Base-by-base conservation (phyloP, 208 protist genomes). In the Wallacemonas collosoma region DNA sequence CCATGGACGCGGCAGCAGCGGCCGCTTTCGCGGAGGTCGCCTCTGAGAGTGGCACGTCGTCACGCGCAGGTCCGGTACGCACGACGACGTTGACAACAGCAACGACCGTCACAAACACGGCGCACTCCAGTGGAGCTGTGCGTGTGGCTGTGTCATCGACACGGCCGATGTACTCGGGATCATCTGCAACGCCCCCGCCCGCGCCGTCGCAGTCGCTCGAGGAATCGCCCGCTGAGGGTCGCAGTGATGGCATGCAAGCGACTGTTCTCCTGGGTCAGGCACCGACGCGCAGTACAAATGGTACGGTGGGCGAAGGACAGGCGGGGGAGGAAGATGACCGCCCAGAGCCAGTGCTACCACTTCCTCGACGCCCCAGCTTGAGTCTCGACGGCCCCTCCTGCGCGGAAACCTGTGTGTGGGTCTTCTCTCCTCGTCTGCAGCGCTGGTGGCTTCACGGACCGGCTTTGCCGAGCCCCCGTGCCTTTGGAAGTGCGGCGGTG, bases 381-480 rank as follows among this genome's bases (percentile, higher is more conserved):
- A 73, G 62, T 35, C 26, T 70, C 3, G 69, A 72, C 12, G 71
- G 72, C 40, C 79, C 76, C 2, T 40, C 54, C 9, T 69, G 41
- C 2, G 81, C 77, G 8, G 75, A 83, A 68, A 75, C 68, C n/a
- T 77, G 63, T n/a, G 75, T 87, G 26, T 87, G 82, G 82, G 64
- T 87, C 65, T 81, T 87, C 65, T 77, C 58, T 5, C 77, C 82
- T 4, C 60, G 79, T 12, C 75, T 70, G 12, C 75, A 73, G 35
- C 47, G 47, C 50, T 87, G 82, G 82, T 76, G 40, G 54, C 64
- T 45, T 17, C 35, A 60, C 17, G 75, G 75, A 0, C 76, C 79
- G 35, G 54, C 58, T 12, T 65, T 88, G 73, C 82, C 82, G 6
- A 75, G 61, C n/a, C 76, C 79, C 26, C 79, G 82, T 12, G 79